Base-by-base conservation (phyloP, 345 rosid genomes). In the Conringia planisiliqua region DNA sequence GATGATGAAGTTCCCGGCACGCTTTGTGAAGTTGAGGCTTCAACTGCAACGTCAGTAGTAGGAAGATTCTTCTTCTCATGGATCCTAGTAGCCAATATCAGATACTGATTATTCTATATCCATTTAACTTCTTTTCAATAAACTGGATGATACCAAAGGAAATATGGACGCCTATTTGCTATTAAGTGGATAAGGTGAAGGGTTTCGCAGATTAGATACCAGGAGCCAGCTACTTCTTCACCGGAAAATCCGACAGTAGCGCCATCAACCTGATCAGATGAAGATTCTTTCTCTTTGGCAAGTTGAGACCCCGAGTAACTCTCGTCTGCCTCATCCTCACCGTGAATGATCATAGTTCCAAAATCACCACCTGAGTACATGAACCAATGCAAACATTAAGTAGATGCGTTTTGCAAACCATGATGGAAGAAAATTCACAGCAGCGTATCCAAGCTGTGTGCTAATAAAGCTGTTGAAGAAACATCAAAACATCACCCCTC, bases 291-390 rank as follows among this genome's bases (percentile, higher is more conserved):
- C 48, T 54, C 77, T 75, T 51, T 68, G 66, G 79, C 71, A 58
- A 63, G 47, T 73, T 81, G 86, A 43, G 74, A 70, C 40, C 63
- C 68, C 12, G 67, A 20, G 59, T 66, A 52, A 46, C 55, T 70
- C 75, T 75, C 79, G 38, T 74, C 80, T 32, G 67, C 50, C 80
- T 84, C 93, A 40, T 86, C 87, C 62, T 82, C 87, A 52, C 81
- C 87, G 82, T 89, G 97, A 76, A 90, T 40, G 38, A 95, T 80
- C 70, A 90, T 83, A 42, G 97, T 95, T 60, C 97, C 97, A 78
- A 89, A 95, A 39, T 89, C 97, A 70, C 89, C 96, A 85, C 81
- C 70, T 78, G 66, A 54, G 70, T 36, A 66, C 57, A 72, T 48
- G 56, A 71, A 33, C 68, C 60, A 39, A 17, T 50, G 68, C 56